These are phyloP conservation scores for Pichia manshurica DNA, from an alignment of 805 yeast genomes.

Conservation along the genomic window DNA sequence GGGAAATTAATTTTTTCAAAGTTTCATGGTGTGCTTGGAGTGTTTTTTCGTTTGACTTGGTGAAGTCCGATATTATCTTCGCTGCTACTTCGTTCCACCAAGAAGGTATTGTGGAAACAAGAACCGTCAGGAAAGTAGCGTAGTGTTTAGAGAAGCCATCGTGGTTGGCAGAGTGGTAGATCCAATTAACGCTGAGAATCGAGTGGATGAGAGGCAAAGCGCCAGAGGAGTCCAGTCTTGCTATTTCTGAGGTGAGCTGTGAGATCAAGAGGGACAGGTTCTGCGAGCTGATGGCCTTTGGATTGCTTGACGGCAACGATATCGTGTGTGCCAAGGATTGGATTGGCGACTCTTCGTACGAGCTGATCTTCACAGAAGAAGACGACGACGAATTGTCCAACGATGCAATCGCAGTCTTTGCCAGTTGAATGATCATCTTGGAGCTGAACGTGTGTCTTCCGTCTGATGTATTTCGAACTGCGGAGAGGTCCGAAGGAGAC, in stretches of 20 bases:
- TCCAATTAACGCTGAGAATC: slow-evolving; percentile 63
- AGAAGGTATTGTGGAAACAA: slow-evolving; percentile 81
- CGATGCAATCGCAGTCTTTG: slow-evolving; percentile 63
- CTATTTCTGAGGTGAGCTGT: slow-evolving; percentile 56
- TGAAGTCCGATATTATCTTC: slow-evolving; percentile 61
- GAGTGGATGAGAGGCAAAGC: slow-evolving; percentile 53
- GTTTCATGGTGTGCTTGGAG: slow-evolving; percentile 54
- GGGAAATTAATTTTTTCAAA: slow-evolving; percentile 55
- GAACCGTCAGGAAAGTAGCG: slow-evolving; percentile 65
- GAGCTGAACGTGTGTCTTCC: slow-evolving; percentile 9
- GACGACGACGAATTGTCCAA: slow-evolving; percentile 48
- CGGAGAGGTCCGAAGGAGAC: background rate
- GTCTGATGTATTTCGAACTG: too few relatives aligned
- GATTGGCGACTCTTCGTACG: slow-evolving; percentile 36
- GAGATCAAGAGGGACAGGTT: slow-evolving; percentile 53
- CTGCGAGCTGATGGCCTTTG: slow-evolving; percentile 47
- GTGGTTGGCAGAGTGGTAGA: slow-evolving; percentile 30
- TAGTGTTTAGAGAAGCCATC: slow-evolving; percentile 45
- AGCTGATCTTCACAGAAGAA: slow-evolving; percentile 12
- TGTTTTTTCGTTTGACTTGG: slow-evolving; percentile 15
- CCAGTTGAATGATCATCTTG: slow-evolving; percentile 30
- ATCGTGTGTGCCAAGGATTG: slow-evolving; percentile 58
- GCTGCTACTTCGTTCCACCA: slow-evolving; percentile 84
- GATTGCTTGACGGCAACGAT: slow-evolving; percentile 42
- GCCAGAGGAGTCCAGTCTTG: slow-evolving; percentile 55